A percentile compares a stretch with the other conserved stretches of the same genome.
Conservation (phyloP, 441 rosid genomes). For the Populus trichocarpa region DNA sequence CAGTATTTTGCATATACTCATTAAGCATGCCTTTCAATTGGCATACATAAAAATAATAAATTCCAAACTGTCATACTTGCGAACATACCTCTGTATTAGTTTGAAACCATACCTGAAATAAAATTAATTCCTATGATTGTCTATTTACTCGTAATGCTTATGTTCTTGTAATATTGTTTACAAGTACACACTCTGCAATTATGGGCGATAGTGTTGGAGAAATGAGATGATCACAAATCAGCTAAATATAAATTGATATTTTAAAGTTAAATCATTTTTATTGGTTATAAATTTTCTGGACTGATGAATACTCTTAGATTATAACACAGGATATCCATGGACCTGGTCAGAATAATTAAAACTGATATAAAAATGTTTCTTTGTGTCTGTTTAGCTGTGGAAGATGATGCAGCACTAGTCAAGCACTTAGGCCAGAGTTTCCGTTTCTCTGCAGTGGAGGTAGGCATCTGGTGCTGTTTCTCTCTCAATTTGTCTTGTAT, state of each 20-base stretch:
- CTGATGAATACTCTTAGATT: neutral
- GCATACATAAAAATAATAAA: neutral
- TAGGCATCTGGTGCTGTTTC: slow-evolving; percentile 3
- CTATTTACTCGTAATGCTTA: neutral
- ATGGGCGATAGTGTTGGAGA: neutral
- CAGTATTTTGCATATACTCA: neutral
- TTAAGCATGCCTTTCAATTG: neutral
- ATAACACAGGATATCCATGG: neutral
- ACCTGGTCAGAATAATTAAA: neutral
- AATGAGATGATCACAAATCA: neutral
- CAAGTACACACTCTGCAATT: neutral
- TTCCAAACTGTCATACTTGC: neutral
- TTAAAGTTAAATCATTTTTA: neutral
- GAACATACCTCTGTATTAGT: neutral
- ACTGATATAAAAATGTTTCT: slow-evolving; percentile 9
- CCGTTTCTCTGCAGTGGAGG: slow-evolving; percentile 82
- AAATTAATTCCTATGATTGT: neutral
- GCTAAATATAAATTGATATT: neutral
- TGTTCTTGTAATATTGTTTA: neutral
- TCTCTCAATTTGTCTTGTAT: neutral
- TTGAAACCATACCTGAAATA: neutral
- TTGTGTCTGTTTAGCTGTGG: slow-evolving; percentile 51
- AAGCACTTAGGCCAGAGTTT: slow-evolving; percentile 89
- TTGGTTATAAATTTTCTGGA: neutral
- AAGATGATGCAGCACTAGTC: slow-evolving; percentile 73